phyloP scores from a whole-genome alignment of 768 basidiomycete genomes.

The Boletus rex-veris region DNA sequence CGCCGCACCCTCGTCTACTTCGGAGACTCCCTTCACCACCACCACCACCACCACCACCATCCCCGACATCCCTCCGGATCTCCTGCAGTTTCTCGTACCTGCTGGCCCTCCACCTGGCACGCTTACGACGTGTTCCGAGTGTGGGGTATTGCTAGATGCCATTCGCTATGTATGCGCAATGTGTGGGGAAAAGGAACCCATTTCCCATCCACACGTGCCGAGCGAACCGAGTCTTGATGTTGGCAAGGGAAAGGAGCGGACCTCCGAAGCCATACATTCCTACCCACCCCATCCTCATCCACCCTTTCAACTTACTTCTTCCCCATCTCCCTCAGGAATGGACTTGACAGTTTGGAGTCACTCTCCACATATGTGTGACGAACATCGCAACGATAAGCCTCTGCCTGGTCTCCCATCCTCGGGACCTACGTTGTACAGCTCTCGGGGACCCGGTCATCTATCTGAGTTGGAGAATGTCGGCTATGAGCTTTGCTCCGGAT shows the following conservation, averaged over 20 bases:
- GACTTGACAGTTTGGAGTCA: slow-evolving; percentile 15
- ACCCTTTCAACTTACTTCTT: slow-evolving; percentile 21
- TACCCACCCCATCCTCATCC: slow-evolving; percentile 38
- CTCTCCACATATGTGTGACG: slow-evolving; percentile 13
- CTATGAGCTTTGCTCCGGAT: slow-evolving; percentile 82
- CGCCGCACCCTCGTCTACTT: slow-evolving; percentile 12
- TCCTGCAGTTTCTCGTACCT: slow-evolving; percentile 49
- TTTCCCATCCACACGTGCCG: slow-evolving; percentile 11
- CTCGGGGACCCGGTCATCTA: neutral
- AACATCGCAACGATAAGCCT: slow-evolving; percentile 37
- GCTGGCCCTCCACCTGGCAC: slow-evolving; percentile 52
- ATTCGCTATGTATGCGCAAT: slow-evolving; percentile 88
- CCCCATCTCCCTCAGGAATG: slow-evolving; percentile 15
- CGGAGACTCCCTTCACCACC: slow-evolving; percentile 19
- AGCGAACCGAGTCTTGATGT: slow-evolving; percentile 13
- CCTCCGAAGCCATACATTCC: slow-evolving; percentile 13
- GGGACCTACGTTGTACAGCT: slow-evolving; percentile 10
- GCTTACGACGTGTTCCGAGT: slow-evolving; percentile 81
- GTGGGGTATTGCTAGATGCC: slow-evolving; percentile 68
- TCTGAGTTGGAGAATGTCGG: slow-evolving; percentile 36
- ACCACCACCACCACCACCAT: slow-evolving; percentile 28
- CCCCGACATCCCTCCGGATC: slow-evolving; percentile 46
- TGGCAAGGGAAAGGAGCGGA: slow-evolving; percentile 49
- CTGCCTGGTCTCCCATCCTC: slow-evolving; percentile 43
- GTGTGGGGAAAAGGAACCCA: slow-evolving; percentile 75